Evolutionary conservation across 2,329 filamentous ascomycete genomes (phyloP).

Genomic region (Aspergillus pseudonomiae): DNA sequence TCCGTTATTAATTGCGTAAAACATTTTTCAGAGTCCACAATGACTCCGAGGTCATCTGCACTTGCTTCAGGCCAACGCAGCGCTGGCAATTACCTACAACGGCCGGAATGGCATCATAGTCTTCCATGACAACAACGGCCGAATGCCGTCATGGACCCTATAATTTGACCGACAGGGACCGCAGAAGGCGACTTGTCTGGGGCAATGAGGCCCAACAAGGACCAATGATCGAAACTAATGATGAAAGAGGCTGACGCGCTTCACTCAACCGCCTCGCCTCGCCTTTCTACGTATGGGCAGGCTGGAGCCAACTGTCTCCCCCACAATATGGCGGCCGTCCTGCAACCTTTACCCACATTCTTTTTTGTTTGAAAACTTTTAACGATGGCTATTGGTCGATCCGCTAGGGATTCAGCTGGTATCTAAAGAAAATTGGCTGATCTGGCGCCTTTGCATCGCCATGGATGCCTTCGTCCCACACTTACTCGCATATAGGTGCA

Average conservation of each 20-base stretch:
- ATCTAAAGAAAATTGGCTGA: neutral
- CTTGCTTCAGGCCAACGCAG: neutral
- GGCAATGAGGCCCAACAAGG: neutral
- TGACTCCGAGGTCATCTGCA: neutral
- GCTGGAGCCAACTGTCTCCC: slow-evolving; percentile 3
- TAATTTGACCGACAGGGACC: neutral
- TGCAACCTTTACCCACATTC: neutral
- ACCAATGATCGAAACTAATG: neutral
- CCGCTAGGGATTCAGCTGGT: neutral
- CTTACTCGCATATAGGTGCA: slow-evolving; percentile 5
- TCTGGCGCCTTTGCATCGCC: slow-evolving; percentile 4
- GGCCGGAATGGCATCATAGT: neutral
- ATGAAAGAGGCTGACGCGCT: slow-evolving; percentile 2
- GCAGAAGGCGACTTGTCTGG: neutral
- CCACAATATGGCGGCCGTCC: slow-evolving; percentile 1
- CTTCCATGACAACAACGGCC: neutral
- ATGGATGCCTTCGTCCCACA: neutral
- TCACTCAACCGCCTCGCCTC: neutral
- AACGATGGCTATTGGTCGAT: neutral
- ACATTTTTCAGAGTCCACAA: neutral
- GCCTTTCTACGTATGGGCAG: neutral
- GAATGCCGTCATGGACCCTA: neutral
- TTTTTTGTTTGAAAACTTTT: neutral
- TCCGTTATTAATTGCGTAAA: neutral
- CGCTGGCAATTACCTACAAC: neutral